Conservation (phyloP, 441 rosid genomes). For the Arabidopsis hybrid region DNA sequence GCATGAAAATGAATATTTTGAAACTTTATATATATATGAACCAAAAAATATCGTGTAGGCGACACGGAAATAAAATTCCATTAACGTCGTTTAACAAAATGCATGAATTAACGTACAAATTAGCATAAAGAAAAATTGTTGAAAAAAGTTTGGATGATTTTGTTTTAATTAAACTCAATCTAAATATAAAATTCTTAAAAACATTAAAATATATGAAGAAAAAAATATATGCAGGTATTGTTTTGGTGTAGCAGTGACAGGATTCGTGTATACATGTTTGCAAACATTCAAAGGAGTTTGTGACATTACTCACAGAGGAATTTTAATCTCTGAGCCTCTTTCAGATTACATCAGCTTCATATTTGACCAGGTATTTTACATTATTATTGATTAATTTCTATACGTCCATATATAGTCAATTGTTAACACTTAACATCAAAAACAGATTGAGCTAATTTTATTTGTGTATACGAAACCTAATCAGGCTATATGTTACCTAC, state of each 20-base stretch:
- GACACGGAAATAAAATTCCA: not conserved
- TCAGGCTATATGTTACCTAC: constrained; percentile 68
- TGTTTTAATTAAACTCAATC: not conserved
- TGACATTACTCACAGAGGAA: constrained; percentile 67
- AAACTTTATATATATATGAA: not conserved
- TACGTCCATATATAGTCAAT: not conserved
- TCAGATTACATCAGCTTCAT: constrained; percentile 71
- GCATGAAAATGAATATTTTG: not conserved
- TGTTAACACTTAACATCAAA: not conserved
- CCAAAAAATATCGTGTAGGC: too few species aligned
- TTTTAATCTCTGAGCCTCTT: constrained; percentile 62
- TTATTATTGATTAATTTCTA: not conserved
- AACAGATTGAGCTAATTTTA: not conserved
- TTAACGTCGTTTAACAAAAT: not conserved
- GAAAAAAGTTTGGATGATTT: not conserved
- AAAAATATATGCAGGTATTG: constrained; percentile 57
- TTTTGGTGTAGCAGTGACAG: constrained; percentile 54
- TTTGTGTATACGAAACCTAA: constrained; percentile 5
- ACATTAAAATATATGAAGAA: not conserved
- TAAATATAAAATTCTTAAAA: not conserved
- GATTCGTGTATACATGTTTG: constrained; percentile 63
- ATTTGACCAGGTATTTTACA: constrained; percentile 63
- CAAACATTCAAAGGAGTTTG: constrained; percentile 77
- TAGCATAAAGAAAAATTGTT: not conserved
- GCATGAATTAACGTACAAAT: not conserved